A percentile compares a stretch with the other conserved stretches of the same genome.
phyloP scores from a whole-genome alignment of 2,329 filamentous ascomycete species.

The Penicillium sp. region DNA sequence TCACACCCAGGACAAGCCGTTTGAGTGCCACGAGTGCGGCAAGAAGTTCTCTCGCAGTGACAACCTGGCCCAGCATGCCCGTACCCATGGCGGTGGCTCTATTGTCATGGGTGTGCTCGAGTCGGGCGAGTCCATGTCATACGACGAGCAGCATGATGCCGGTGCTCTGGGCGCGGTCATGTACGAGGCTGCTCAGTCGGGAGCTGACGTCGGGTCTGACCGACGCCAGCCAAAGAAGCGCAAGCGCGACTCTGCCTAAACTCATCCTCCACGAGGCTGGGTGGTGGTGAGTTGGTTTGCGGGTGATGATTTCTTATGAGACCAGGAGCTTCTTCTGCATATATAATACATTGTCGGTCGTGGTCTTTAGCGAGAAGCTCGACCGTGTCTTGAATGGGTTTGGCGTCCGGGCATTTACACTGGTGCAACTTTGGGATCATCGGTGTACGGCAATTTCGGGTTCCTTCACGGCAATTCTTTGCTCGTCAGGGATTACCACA shows the following conservation, averaged over 20 bases:
- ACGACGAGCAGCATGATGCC: conserved; percentile 58
- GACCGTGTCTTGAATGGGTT: conserved; percentile 31
- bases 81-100: conserved; percentile 86
- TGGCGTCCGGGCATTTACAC: conserved; percentile 38
- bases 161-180: conserved; percentile 70
- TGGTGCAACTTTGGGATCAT: conserved; percentile 15
- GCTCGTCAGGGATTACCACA: conserved; percentile 1
- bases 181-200: conserved; percentile 70
- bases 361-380: conserved; percentile 23
- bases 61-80: conserved; percentile 92
- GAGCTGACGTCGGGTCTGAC: conserved; percentile 54
- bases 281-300: too few species aligned
- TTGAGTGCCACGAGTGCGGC: conserved; percentile 94
- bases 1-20: conserved; percentile 97
- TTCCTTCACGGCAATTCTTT: conserved; percentile 10
- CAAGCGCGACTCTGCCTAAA: conserved; percentile 65
- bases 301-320: conserved; percentile 40
- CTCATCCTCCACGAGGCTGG: conserved; percentile 1
- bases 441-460: conserved; percentile 13
- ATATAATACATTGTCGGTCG: conserved; percentile 30
- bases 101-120: conserved; percentile 89
- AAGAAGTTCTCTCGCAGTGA: conserved; percentile 99
- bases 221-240: conserved; percentile 69
- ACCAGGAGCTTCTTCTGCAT: conserved; percentile 40
- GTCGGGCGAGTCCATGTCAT: conserved; percentile 55